Base-by-base conservation (phyloP, 768 basidiomycete species). In the Termitomyces sp. region DNA sequence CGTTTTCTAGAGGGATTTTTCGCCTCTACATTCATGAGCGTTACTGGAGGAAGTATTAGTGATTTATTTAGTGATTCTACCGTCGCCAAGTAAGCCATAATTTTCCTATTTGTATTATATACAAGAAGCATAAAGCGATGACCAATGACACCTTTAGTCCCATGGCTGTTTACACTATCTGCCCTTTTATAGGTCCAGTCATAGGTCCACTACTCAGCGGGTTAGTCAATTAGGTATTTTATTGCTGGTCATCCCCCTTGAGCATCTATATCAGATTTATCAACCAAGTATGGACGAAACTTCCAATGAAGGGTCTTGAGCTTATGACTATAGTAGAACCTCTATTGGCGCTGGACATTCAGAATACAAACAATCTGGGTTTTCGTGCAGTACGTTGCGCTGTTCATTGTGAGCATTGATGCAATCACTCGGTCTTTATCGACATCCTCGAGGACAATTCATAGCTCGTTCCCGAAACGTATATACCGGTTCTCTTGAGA, bases 331-430 rank as follows among this genome's bases (percentile, higher is more conserved):
- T 50, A 4, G n/a, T 44, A 88, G 81, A 73, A 85, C 61, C 59
- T 78, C 1, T 63, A 78, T 46, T 89, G 88, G 88, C 71, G 87
- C 58, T 93, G 90, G 91, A 90, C 89, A 0, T 94, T 86, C 71
- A 83, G 85, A 56, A 70, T 88, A 16, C 67, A 87, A 56, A 59
- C 86, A 2, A 88, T 88, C 22, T 94, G 91, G 92, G 75, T 80
- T 0, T 82, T 80, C 48, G 71, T 70, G 3, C 78, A 90, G 67
- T 68, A 77, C 9, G 48, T 79, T 8, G 72, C 80, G 0, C 70
- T 93, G 8, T 64, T 83, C 47, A 24, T 80, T 43, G 86, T 86
- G 61, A 62, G 79, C 69, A 12, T 24, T 22, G n/a, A n/a, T n/a
- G n/a, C 18, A 22, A 16, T 27, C 9, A 36, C 3, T 20, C 13